phyloP scores from a whole-genome alignment of 2,329 filamentous ascomycete species.

The Trichoderma harzianum region DNA sequence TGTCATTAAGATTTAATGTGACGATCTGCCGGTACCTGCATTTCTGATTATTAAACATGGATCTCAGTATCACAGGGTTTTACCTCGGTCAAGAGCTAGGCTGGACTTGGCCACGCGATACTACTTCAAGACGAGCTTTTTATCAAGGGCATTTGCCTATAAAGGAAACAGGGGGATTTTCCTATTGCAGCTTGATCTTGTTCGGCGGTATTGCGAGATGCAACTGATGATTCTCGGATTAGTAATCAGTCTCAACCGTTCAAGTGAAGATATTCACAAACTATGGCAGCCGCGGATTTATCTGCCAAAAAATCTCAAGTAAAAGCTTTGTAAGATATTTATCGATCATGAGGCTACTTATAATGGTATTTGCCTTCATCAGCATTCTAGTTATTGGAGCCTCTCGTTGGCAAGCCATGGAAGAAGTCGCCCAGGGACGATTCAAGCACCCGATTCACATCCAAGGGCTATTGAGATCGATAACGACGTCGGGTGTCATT shows the following conservation, averaged over 20 bases:
- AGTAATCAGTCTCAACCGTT: background rate
- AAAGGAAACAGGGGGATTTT: background rate
- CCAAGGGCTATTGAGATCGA: too few species aligned
- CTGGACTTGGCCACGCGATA: background rate
- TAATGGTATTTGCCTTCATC: background rate
- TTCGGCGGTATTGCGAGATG: background rate
- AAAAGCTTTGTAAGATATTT: background rate
- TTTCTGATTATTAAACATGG: conserved; percentile 9
- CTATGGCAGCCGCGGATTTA: background rate
- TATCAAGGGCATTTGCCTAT: background rate
- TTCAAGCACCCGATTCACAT: too few species aligned
- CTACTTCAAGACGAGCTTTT: background rate
- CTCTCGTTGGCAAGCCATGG: background rate
- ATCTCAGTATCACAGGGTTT: background rate
- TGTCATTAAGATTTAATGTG: background rate
- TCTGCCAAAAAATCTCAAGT: background rate
- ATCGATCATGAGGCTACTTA: background rate
- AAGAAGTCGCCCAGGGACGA: background rate
- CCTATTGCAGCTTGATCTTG: background rate
- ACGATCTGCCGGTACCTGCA: conserved; percentile 2
- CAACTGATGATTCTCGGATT: background rate
- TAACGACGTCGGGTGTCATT: too few species aligned
- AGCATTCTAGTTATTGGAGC: background rate
- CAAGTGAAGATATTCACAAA: background rate
- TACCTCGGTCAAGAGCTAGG: background rate